Evolutionary conservation across 306 rosid genomes (phyloP).

Genomic region (Prosopis cineraria): DNA sequence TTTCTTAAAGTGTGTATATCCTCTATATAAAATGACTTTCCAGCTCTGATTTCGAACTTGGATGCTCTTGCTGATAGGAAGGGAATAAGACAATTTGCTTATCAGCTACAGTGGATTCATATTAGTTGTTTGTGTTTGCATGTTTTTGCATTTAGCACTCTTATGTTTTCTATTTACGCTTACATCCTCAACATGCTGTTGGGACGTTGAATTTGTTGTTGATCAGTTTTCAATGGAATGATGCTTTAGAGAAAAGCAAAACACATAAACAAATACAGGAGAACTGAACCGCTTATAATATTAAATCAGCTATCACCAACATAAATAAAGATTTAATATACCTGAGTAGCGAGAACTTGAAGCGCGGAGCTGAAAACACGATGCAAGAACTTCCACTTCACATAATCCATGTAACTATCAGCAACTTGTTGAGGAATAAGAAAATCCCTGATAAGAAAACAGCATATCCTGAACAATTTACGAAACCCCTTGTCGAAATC

Average conservation of each 20-base stretch:
- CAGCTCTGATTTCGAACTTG: neutral
- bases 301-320: neutral
- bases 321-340: constrained; percentile 2
- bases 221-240: neutral
- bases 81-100: neutral
- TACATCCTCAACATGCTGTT: neutral
- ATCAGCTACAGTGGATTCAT: neutral
- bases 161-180: neutral
- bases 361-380: constrained; percentile 93
- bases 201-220: neutral
- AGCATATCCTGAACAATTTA: constrained; percentile 34
- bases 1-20: neutral
- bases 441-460: constrained; percentile 53
- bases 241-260: neutral
- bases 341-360: constrained; percentile 96
- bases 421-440: constrained; percentile 70
- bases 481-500: constrained; percentile 46
- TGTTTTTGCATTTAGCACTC: neutral
- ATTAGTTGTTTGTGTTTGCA: neutral
- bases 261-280: neutral
- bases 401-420: constrained; percentile 60
- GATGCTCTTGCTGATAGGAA: neutral
- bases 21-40: neutral
- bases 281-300: neutral
- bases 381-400: constrained; percentile 87